Evolutionary conservation across 768 basidiomycete genomes (phyloP), one percentile per base, ranked within the genome.

Genomic region (Pleurotus cornucopiae): DNA sequence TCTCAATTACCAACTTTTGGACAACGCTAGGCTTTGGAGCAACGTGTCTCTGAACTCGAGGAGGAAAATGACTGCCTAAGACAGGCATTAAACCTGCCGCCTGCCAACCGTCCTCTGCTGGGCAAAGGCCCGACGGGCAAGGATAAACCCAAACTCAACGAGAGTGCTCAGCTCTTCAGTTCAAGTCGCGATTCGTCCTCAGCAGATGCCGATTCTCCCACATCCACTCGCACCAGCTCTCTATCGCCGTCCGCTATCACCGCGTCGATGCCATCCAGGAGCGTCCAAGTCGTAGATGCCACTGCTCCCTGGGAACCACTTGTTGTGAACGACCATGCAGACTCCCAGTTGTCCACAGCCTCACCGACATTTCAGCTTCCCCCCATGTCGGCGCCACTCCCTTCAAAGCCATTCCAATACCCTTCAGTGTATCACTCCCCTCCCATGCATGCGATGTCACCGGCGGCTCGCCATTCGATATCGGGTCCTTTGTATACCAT

Each of bases 51-150:
- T 49, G 89, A 89, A 68, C 81, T 95, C 43, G 91, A 95, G 72
- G 84, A 86, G 58, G 92, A 95, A 74, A 94, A 93, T 66, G 75
- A 74, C 44, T 81, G 77, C 62, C 78, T 94, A 47, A 83, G 92
- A 44, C 81, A 83, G 47, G 81, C 83, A 18, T 77, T 93, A 56
- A 84, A 81, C 62, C 73, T 94, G 21, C 88, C 89, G 0, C 87
- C 88, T 18, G 86, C 89, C 58, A 82, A 79, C 65, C 78, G 91
- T 61, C 80, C 82, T 14, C 71, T 84, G 2, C 77, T 94, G 49
- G 91, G 91, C 45, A 91, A 85, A 72, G 91, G 91, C 46, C 91
- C 91, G 23, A 94, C 91, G 0, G 91, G 91, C 34, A 91, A 91
- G 69, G 91, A 93, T 68, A 91, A 84, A 65, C 85, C 87, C 49